A percentile compares a stretch with the other conserved stretches of the same genome.
phyloP scores from a whole-genome alignment of 176 grass and related monocot species.

The Phoenix roebelenii region DNA sequence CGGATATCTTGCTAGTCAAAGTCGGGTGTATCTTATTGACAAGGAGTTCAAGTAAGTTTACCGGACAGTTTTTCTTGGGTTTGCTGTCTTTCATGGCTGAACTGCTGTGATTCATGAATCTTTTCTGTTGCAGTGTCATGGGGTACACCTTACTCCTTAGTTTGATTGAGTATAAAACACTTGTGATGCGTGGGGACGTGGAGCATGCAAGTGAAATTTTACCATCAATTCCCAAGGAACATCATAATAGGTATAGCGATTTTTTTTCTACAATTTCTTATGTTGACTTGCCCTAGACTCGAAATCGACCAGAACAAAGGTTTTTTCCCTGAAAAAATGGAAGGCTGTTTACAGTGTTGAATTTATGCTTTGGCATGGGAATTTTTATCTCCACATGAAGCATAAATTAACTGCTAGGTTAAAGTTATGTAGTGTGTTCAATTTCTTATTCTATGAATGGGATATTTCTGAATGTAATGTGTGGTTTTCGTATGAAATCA shows the following conservation, averaged over 20 bases:
- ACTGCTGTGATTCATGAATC: conserved; percentile 26
- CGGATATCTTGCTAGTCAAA: conserved; percentile 62
- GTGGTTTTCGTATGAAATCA: no score
- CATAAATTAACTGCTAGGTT: no score
- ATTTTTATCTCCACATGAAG: no score
- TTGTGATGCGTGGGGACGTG: conserved; percentile 76
- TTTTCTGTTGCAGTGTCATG: conserved; percentile 64
- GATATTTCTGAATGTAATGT: no score
- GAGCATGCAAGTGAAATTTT: conserved; percentile 69
- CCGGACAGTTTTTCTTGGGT: not conserved
- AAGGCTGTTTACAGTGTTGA: no score
- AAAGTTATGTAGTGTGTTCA: no score
- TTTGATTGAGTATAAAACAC: conserved; percentile 96
- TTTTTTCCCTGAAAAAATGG: no score
- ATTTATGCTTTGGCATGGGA: no score
- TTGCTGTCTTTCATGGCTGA: conserved; percentile 6
- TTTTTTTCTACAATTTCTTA: not conserved
- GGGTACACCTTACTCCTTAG: conserved; percentile 97
- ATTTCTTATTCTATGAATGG: no score
- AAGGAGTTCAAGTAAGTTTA: conserved; percentile 55
- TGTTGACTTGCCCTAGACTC: not conserved
- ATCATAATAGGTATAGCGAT: conserved; percentile 37
- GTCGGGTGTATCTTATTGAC: conserved; percentile 61
- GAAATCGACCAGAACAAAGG: not conserved
- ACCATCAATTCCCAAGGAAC: conserved; percentile 67